Evolutionary conservation across 208 protist genomes (phyloP).

Genomic region (Blastocrithidia nonstop): DNA sequence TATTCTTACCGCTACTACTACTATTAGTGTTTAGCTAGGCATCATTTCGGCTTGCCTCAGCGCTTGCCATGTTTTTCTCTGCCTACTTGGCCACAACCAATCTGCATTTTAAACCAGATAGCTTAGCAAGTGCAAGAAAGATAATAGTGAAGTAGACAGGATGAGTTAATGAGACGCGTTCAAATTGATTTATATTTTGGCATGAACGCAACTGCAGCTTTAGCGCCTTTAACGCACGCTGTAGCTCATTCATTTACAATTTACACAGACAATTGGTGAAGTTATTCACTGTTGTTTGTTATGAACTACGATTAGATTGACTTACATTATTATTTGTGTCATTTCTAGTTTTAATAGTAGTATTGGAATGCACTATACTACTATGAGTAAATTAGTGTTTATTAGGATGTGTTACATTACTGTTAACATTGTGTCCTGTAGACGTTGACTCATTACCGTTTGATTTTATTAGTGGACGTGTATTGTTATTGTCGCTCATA

Average conservation of each 20-base stretch:
- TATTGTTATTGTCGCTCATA: too few species aligned
- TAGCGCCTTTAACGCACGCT: too few species aligned
- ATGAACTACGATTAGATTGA: too few species aligned
- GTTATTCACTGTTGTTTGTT: too few species aligned
- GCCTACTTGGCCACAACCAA: constrained; percentile 20
- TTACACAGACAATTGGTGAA: too few species aligned
- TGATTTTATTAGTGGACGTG: too few species aligned
- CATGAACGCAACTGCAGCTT: too few species aligned
- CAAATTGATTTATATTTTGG: background rate
- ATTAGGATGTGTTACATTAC: background rate
- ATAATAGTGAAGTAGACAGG: constrained; percentile 30
- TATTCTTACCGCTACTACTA: background rate
- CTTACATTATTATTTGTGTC: too few species aligned
- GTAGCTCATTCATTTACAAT: too few species aligned
- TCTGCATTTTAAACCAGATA: constrained; percentile 23
- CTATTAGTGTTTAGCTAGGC: background rate
- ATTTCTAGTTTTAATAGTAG: too few species aligned
- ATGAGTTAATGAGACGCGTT: constrained; percentile 14
- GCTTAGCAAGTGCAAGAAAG: constrained; percentile 31
- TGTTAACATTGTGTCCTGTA: background rate
- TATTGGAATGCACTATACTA: too few species aligned
- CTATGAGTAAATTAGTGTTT: background rate
- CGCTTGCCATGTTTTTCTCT: constrained; percentile 6
- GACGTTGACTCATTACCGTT: background rate
- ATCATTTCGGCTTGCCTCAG: too few species aligned